Percentiles rank a stretch among this genome's conserved stretches.
These are phyloP conservation scores for Ulvella scutata DNA, from an alignment of 139 green algal species.

Conservation along the genomic window DNA sequence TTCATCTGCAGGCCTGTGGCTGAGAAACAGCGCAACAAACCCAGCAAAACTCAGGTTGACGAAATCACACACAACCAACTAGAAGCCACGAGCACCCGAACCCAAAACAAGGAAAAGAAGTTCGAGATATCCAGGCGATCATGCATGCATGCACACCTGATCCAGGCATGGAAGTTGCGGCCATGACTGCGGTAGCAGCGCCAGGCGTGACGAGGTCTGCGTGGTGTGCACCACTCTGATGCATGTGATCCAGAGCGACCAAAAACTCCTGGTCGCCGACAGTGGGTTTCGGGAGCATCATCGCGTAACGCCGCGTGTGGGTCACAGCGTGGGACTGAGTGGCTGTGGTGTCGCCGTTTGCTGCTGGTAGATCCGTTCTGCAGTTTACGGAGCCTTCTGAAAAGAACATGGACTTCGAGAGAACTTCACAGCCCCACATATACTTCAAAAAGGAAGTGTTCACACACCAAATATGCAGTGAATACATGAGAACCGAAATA, in stretches of 20 bases:
- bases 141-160: too few relatives aligned
- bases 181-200: background rate
- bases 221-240: background rate
- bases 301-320: background rate
- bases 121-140: too few relatives aligned
- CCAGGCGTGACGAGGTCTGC: background rate
- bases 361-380: slow-evolving; percentile 20
- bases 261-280: background rate
- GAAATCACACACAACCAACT: background rate
- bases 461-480: too few relatives aligned
- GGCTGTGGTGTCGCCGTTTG: background rate
- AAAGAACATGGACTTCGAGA: too few relatives aligned
- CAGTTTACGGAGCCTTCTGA: too few relatives aligned
- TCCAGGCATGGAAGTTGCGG: too few relatives aligned
- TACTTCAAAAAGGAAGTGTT: too few relatives aligned
- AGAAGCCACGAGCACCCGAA: background rate
- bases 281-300: background rate
- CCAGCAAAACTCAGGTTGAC: background rate
- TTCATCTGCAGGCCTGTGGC: too few relatives aligned
- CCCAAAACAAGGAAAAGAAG: too few relatives aligned
- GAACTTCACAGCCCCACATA: too few relatives aligned
- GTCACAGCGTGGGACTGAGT: background rate
- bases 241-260: background rate
- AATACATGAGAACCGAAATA: too few relatives aligned
- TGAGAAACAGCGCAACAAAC: background rate